These are phyloP conservation scores for Cyclostephanos tholiformis DNA, from an alignment of 108 stramenopile genomes.

Conservation along the genomic window DNA sequence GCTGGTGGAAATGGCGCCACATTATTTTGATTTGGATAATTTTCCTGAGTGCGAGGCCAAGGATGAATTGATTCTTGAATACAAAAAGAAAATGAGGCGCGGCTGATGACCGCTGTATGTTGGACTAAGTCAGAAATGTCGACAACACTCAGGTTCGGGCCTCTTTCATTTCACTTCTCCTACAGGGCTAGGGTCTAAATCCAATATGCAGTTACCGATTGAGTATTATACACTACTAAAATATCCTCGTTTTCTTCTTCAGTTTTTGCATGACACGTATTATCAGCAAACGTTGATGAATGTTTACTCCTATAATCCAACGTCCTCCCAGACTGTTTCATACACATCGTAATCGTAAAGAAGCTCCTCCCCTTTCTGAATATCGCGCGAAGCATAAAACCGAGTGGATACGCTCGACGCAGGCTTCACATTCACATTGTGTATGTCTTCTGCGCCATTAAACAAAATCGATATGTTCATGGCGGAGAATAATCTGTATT, in stretches of 20 bases:
- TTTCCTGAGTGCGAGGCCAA: slow-evolving; percentile 96
- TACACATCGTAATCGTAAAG: neutral
- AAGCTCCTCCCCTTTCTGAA: slow-evolving; percentile 22
- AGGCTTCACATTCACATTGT: slow-evolving; percentile 8
- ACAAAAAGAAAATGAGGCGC: slow-evolving; percentile 46
- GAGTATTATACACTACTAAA: too few species aligned
- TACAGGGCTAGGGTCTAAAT: too few species aligned
- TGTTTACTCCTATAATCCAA: too few species aligned
- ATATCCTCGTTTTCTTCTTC: too few species aligned
- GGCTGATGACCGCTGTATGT: neutral
- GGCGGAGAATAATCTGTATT: slow-evolving; percentile 6
- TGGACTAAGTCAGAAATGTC: too few species aligned
- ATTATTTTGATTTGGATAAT: slow-evolving; percentile 98
- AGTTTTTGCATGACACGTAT: too few species aligned
- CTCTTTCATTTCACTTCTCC: too few species aligned
- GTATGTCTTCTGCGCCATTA: slow-evolving; percentile 1
- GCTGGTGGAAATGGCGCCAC: slow-evolving; percentile 96
- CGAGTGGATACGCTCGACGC: neutral
- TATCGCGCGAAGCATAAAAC: slow-evolving; percentile 19
- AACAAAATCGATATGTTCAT: slow-evolving; percentile 24
- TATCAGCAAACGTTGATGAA: too few species aligned
- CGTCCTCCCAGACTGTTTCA: neutral
- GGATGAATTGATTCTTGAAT: slow-evolving; percentile 79
- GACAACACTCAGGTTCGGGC: too few species aligned
- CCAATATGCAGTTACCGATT: too few species aligned